These are phyloP conservation scores for Pythium myriotylum DNA, from an alignment of 352 stramenopile genomes.

Conservation along the genomic window DNA sequence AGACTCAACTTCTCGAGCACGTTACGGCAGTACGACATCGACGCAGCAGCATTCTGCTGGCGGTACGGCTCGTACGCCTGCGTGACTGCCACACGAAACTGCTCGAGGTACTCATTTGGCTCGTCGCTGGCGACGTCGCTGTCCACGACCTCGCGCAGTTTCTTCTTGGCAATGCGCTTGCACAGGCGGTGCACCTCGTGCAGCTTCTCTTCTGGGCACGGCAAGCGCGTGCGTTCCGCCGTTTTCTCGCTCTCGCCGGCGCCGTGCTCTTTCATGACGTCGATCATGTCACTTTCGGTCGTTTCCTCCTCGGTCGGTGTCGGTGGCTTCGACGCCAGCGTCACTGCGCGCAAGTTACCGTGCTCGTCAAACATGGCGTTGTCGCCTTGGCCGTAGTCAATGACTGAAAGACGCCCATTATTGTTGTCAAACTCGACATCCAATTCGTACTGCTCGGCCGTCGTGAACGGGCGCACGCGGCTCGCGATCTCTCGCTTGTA, in stretches of 20 bases:
- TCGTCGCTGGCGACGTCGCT: constrained; percentile 66
- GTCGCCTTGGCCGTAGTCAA: constrained; percentile 57
- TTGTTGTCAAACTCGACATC: constrained; percentile 33
- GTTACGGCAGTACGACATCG: constrained; percentile 82
- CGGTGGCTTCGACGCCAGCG: constrained; percentile 24
- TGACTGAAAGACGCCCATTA: constrained; percentile 33
- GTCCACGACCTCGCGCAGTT: constrained; percentile 68
- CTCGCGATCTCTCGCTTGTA: constrained; percentile 75
- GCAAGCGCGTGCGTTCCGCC: constrained; percentile 65
- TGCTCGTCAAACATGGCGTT: constrained; percentile 79
- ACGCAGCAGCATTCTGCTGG: constrained; percentile 80
- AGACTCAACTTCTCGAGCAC: constrained; percentile 51
- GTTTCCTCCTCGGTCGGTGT: constrained; percentile 39
- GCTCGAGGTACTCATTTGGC: constrained; percentile 61
- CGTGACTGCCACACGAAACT: constrained; percentile 55
- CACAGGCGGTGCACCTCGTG: constrained; percentile 65
- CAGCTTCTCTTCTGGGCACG: constrained; percentile 60
- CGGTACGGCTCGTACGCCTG: constrained; percentile 54
- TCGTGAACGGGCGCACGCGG: constrained; percentile 53
- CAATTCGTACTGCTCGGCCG: constrained; percentile 57
- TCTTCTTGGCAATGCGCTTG: constrained; percentile 76
- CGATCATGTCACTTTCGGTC: constrained; percentile 64
- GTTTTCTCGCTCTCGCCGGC: constrained; percentile 32
- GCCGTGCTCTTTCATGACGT: constrained; percentile 63
- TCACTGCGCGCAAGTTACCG: constrained; percentile 63